Evolutionary conservation across 768 basidiomycete genomes (phyloP), one percentile per base, ranked within the genome.

Genomic region (Inosperma sp.): DNA sequence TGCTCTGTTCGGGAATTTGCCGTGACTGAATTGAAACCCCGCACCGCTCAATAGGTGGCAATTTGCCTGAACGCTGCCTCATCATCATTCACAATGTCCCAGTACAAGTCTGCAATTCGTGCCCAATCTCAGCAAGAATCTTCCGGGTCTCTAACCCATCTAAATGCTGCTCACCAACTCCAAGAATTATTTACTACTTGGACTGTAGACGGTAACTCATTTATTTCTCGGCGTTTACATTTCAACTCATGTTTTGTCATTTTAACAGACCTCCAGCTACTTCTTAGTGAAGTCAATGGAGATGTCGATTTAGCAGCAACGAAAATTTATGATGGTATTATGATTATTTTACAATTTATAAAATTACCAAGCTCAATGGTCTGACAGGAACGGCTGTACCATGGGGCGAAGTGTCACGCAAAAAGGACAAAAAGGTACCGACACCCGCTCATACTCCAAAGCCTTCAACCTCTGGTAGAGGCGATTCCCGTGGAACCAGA

Each of bases 341-440:
- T 26, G 43, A 13, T 39, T 31, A 53, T 31, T 31, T 53, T 48
- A 26, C 51, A 54, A 53, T 43, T 56, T 47, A 49, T 43, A 21
- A 53, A 60, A 41, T 54, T 65, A 45, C 61, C 27, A 29, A 51
- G 44, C 14, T 21, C 14, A 49, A 43, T 56, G 46, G 43, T 44
- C 39, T 26, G 44, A 45, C 63, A 92, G 89, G 89, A 61, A 74
- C 75, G 57, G 85, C 77, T 40, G 81, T 83, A 65, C 86, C 84
- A 62, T 93, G 89, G 89, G 88, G 80, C 45, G 81, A 87, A 48
- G 89, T 90, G 51, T 81, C 81, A 55, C 84, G 81, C 68, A 92
- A 90, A 80, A 93, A 89, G 74, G 88, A 92, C 67, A 90, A 91
- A 76, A 91, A 88, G 69, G 53, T 71, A 23, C 59, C 76, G 10